Evolutionary conservation across 164 flowering plant genomes (phyloP), one percentile per base, ranked within the genome.

Genomic region (Akebia trifoliata): DNA sequence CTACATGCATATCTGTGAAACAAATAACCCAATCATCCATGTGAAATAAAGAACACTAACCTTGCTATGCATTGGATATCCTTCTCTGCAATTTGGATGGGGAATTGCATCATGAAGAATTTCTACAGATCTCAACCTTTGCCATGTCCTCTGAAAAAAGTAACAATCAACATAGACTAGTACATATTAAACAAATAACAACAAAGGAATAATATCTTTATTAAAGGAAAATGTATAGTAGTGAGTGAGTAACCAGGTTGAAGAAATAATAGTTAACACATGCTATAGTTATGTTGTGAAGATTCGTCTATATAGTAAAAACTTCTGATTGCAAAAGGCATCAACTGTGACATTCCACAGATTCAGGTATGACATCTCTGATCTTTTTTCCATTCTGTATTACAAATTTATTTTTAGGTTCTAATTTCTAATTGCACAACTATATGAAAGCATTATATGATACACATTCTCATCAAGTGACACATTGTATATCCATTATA

Each of bases 21-120:
- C n/a, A n/a, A n/a, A n/a, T n/a, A 30, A 50, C 9, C 26, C 24
- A 30, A 8, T 35, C 28, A 50, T 5, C 45, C 6, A 38, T 39
- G 35, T 22, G 20, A 15, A 40, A 4, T 52, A 1, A 7, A 24
- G 21, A 37, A 51, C 11, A 34, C 4, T 42, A 74, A 85, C 95
- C 94, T 91, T 91, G 51, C 75, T 76, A 69, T 91, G 97, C 88
- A 86, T 82, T 25, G 97, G 96, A 57, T 76, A 70, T 36, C 88
- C 94, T 10, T 74, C 72, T 73, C 97, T 77, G 6, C 73, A 62
- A 47, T 24, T 26, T 15, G 96, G 96, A 72, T 81, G 65, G 56
- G 97, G 93, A 73, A 87, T 55, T 47, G 90, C 82, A 73, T 90
- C 95, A 66, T 74, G 81, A 63, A 87, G 72, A 67, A 86, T 73